These are phyloP conservation scores for Wickerhamiella qilinensis DNA, from an alignment of 805 yeast genomes.

Conservation along the genomic window DNA sequence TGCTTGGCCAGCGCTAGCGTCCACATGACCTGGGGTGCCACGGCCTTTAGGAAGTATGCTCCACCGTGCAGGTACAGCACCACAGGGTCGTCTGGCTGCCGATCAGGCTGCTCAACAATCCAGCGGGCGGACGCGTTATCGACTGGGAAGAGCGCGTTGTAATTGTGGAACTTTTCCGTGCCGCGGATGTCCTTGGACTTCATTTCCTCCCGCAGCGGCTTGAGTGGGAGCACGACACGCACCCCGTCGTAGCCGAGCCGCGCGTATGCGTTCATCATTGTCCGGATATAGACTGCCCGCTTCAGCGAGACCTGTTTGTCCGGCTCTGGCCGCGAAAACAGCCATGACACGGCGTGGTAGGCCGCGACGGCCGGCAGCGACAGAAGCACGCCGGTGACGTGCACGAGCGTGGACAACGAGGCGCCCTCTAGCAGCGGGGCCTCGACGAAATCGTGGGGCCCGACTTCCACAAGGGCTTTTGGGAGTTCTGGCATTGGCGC, in stretches of 20 bases:
- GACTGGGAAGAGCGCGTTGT: slow-evolving; percentile 15
- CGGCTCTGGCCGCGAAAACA: neutral
- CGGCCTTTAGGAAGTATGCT: slow-evolving; percentile 12
- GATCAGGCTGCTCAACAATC: slow-evolving; percentile 13
- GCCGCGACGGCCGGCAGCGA: neutral
- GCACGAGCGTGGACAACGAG: neutral
- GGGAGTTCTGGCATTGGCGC: too few species aligned
- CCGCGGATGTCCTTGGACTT: neutral
- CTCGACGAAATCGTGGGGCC: neutral
- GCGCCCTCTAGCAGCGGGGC: neutral
- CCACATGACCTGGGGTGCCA: slow-evolving; percentile 11
- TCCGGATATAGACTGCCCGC: neutral
- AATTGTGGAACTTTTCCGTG: neutral
- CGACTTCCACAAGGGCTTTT: neutral
- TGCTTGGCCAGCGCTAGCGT: neutral
- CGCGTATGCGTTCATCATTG: neutral
- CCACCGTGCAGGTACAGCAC: slow-evolving; percentile 17
- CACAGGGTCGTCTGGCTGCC: slow-evolving; percentile 15
- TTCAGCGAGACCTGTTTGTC: neutral
- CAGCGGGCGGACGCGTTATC: slow-evolving; percentile 17
- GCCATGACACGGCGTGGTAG: neutral
- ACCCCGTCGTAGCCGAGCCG: neutral
- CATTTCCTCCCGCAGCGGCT: neutral
- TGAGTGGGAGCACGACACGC: neutral
- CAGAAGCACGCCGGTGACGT: neutral